Percentiles rank a stretch among this genome's conserved stretches.
Evolutionary conservation across 108 stramenopile species (phyloP).

Genomic region (Tribonema minus): DNA sequence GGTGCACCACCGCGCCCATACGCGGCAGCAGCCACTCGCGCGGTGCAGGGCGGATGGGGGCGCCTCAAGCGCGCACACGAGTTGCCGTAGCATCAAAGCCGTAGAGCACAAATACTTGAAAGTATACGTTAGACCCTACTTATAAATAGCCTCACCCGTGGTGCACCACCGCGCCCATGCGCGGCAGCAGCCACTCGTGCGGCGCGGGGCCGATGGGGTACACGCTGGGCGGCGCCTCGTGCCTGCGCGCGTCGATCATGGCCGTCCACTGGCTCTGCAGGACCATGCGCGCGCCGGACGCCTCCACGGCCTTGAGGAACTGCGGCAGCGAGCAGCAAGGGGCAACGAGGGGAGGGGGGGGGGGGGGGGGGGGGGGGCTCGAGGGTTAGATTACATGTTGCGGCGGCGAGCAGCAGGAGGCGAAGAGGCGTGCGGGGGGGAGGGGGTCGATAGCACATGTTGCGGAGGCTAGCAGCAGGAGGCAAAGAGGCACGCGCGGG

Average conservation of each 20-base stretch:
- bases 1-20: conserved; percentile 30
- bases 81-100: no score
- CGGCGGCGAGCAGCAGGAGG: not conserved
- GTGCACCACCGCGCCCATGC: conserved; percentile 27
- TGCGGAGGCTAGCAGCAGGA: not conserved
- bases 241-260: not conserved
- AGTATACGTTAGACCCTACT: no score
- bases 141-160: no score
- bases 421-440: not conserved
- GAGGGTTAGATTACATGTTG: no score
- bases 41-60: conserved; percentile 12
- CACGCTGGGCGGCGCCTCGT: not conserved
- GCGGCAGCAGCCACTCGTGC: conserved; percentile 17
- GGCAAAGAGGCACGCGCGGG: not conserved
- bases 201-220: not conserved
- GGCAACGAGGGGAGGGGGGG: not conserved
- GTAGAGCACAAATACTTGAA: not conserved
- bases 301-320: not conserved
- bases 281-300: not conserved
- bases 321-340: not conserved
- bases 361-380: not conserved
- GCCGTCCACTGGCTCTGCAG: not conserved
- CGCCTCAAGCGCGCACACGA: no score
- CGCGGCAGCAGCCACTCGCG: conserved; percentile 30
- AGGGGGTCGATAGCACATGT: not conserved